These are phyloP conservation scores for Pestalotiopsis sp. DNA, from an alignment of 2,329 filamentous ascomycete species.

Conservation along the genomic window DNA sequence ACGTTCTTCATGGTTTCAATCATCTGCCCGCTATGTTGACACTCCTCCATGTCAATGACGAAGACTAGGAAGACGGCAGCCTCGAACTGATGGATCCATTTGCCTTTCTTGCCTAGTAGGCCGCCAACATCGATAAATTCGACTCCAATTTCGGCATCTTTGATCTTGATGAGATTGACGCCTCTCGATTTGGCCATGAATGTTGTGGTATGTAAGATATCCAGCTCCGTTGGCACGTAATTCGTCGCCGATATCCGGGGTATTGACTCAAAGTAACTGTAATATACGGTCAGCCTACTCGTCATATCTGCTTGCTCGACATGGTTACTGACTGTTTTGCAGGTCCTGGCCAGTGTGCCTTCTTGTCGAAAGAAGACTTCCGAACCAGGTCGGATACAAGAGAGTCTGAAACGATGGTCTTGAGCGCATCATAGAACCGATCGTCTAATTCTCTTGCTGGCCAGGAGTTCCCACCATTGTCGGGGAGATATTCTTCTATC, in stretches of 20 bases:
- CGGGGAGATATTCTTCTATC: slow-evolving; percentile 3
- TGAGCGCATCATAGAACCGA: slow-evolving; percentile 3
- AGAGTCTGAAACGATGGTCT: slow-evolving; percentile 5
- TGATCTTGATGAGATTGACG: background rate
- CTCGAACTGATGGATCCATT: slow-evolving; percentile 14
- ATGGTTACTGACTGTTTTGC: slow-evolving; percentile 1
- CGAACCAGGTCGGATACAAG: slow-evolving; percentile 3
- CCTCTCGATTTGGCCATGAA: slow-evolving; percentile 1
- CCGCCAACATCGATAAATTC: slow-evolving; percentile 9
- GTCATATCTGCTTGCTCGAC: too few species aligned
- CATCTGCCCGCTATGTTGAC: slow-evolving; percentile 6
- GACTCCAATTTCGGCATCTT: slow-evolving; percentile 2
- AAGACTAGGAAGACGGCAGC: slow-evolving; percentile 8
- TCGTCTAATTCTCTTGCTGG: slow-evolving; percentile 7
- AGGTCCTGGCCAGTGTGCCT: slow-evolving; percentile 2
- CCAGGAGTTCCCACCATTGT: background rate
- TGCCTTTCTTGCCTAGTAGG: slow-evolving; percentile 6
- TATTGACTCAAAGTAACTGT: slow-evolving; percentile 8
- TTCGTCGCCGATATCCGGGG: slow-evolving; percentile 1
- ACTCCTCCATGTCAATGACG: slow-evolving; percentile 11
- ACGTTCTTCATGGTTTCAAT: slow-evolving; percentile 1
- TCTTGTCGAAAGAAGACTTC: background rate
- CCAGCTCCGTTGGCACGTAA: slow-evolving; percentile 8
- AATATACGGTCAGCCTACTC: background rate
- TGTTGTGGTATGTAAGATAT: slow-evolving; percentile 8